phyloP scores from a whole-genome alignment of 495 filamentous ascomycete species.

The Lasiosphaeris hirsuta region DNA sequence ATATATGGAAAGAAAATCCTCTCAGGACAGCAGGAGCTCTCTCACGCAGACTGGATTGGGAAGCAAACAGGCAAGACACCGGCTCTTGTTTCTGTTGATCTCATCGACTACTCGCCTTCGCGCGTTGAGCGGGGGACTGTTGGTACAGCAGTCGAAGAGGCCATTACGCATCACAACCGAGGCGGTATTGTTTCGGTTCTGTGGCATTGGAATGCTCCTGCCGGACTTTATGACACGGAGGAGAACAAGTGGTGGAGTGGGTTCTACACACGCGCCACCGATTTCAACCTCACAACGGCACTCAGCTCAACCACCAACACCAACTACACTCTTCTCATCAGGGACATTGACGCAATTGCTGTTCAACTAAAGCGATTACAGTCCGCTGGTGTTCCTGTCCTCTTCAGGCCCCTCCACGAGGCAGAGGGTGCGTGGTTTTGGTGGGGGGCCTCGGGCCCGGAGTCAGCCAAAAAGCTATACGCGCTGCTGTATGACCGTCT shows the following conservation, averaged over 20 bases:
- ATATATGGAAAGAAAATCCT: conserved; percentile 47
- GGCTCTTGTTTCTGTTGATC: conserved; percentile 40
- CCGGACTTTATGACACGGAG: conserved; percentile 36
- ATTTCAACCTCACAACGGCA: conserved; percentile 41
- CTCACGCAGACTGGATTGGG: conserved; percentile 34
- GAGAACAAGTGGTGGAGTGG: conserved; percentile 46
- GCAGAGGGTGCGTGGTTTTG: conserved; percentile 52
- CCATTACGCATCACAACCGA: conserved; percentile 36
- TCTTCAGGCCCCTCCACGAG: conserved; percentile 48
- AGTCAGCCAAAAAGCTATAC: conserved; percentile 41
- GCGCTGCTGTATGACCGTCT: conserved; percentile 40
- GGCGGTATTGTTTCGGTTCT: conserved; percentile 45
- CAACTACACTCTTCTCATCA: conserved; percentile 45
- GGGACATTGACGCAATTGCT: conserved; percentile 50
- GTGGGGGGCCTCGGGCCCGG: conserved; percentile 50
- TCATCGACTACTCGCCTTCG: conserved; percentile 48
- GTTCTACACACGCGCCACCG: conserved; percentile 45
- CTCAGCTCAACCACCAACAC: conserved; percentile 34
- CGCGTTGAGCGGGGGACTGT: conserved; percentile 39
- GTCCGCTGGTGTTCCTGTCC: conserved; percentile 37
- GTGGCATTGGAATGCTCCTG: conserved; percentile 47
- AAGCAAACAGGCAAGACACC: conserved; percentile 45
- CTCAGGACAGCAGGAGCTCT: conserved; percentile 47
- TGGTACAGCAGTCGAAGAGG: conserved; percentile 42
- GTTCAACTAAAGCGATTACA: conserved; percentile 42